Base-by-base conservation (phyloP, 2,329 filamentous ascomycete genomes). In the Chalaropsis ovoidea region DNA sequence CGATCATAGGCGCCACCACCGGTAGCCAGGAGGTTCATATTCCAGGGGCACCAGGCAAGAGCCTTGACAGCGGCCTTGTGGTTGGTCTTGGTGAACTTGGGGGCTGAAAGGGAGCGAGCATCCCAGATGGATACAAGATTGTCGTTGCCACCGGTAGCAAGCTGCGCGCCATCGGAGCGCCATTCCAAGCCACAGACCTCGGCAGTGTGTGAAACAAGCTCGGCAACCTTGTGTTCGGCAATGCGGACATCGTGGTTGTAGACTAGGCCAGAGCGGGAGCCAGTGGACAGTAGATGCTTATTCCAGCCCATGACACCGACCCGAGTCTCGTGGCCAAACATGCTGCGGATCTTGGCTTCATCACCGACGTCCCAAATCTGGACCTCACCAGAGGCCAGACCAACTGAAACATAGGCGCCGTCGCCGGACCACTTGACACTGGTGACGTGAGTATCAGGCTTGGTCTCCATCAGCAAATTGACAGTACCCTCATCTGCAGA, bases 101-200 rank as follows among this genome's bases (percentile, higher is more conserved):
- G 94, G 10, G 95, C 92, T 19, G 86, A 86, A 68, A 99, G 82
- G 8, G 90, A 94, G 62, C 94, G 90, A 65, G 94, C 93, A 76
- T 99, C 94, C 94, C 94, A 99, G 79, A 99, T 99, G 72, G 90
- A 95, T 70, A 99, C 94, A 65, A 99, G 82, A 81, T 99, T 99
- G 82, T 99, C 94, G 74, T 99, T 99, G 76, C 92, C 94, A 72
- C 94, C 94, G 65, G 94, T 97, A 64, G 94, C 94, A 68, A 99
- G 88, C 81, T 97, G 94, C 64, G 93, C 90, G 71, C 94, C 94
- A 74, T 99, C 94, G 19, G 92, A 87, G 71, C 94, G 88, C 95
- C 94, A 99, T 77, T 99, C 94, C 4, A 99, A 87, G 70, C 94
- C 94, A 74, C 94, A 99, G 68, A 99, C 94, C 77, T 99, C 94